phyloP scores from a whole-genome alignment of 2,329 filamentous ascomycete genomes.

The Dactylellina cionopaga region DNA sequence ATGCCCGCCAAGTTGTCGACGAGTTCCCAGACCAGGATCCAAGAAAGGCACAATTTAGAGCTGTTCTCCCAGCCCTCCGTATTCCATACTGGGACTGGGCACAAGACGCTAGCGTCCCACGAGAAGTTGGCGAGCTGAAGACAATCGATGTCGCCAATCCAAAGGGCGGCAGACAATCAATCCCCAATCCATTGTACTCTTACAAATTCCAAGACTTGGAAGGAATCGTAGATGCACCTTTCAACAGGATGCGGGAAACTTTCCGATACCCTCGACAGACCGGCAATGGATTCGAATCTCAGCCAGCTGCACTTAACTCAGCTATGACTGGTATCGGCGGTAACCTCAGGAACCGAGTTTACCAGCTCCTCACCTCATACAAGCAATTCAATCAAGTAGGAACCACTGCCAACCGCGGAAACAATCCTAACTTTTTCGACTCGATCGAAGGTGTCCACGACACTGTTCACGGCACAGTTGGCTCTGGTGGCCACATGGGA shows the following conservation, averaged over 20 bases:
- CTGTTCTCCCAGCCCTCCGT: constrained; percentile 55
- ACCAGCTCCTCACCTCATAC: constrained; percentile 74
- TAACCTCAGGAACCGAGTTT: constrained; percentile 66
- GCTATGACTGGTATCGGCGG: constrained; percentile 17
- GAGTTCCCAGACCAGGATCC: constrained; percentile 62
- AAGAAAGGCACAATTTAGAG: constrained; percentile 60
- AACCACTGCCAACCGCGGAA: background rate
- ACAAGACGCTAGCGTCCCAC: constrained; percentile 60
- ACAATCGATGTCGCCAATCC: constrained; percentile 64
- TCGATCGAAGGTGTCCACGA: constrained; percentile 29
- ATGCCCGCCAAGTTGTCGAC: constrained; percentile 61
- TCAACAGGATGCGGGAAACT: constrained; percentile 16
- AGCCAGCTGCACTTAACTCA: constrained; percentile 11
- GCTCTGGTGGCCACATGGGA: constrained; percentile 60
- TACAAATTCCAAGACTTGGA: constrained; percentile 66
- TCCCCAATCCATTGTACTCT: constrained; percentile 71
- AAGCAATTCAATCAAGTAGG: constrained; percentile 67
- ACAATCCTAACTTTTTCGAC: constrained; percentile 1
- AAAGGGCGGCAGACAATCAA: constrained; percentile 68
- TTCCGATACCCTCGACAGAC: constrained; percentile 7
- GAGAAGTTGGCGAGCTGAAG: constrained; percentile 36
- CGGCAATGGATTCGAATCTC: constrained; percentile 8
- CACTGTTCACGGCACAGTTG: constrained; percentile 21
- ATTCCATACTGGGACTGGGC: constrained; percentile 67
- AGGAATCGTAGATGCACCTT: constrained; percentile 9